Evolutionary conservation across 176 grass and related monocot genomes (phyloP), one percentile per base, ranked within the genome.

Genomic region (Lolium rigidum): DNA sequence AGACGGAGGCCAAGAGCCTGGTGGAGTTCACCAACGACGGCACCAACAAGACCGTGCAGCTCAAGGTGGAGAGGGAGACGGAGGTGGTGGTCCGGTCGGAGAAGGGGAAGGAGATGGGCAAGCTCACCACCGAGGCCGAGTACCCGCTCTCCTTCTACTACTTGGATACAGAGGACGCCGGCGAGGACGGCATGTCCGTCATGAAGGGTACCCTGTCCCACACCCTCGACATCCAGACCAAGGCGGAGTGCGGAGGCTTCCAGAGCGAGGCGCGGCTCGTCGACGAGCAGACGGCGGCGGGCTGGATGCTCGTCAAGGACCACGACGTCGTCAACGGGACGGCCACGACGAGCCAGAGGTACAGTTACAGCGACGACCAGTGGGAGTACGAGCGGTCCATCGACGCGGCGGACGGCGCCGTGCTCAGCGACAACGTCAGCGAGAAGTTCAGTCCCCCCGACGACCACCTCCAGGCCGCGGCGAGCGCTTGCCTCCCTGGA

Each of bases 281-380:
- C 7, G 93, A 98, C 77, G 54, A 76, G 86, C 96, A 98, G 84
- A 83, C 71, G 17, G 96, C 91, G 8, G 41, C 37, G 5, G 96
- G 96, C 37, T 95, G 93, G 96, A 95, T 94, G 93, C 68, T 92
- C 55, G 88, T 94, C 18, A 55, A 75, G 66, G 93, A 90, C 86
- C 90, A 95, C 78, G 89, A 87, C 43, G 96, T 95, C 75, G 14
- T 95, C 9, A 70, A 87, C 79, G 96, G 93, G 62, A 90, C 92
- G 18, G 93, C 86, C 5, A 56, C 78, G 39, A 94, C 93, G 26
- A 64, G 18, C 66, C 86, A 92, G 74, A 74, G 58, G 37, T 98
- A 98, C 83, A 65, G 83, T 39, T 98, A 88, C 48, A 81, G 79
- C 35, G 90, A 94, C 87, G 62, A 80, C 5, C 24, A 43, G 10